These are phyloP conservation scores for Sonneratia caseolaris DNA, from an alignment of 345 rosid genomes.

Conservation along the genomic window DNA sequence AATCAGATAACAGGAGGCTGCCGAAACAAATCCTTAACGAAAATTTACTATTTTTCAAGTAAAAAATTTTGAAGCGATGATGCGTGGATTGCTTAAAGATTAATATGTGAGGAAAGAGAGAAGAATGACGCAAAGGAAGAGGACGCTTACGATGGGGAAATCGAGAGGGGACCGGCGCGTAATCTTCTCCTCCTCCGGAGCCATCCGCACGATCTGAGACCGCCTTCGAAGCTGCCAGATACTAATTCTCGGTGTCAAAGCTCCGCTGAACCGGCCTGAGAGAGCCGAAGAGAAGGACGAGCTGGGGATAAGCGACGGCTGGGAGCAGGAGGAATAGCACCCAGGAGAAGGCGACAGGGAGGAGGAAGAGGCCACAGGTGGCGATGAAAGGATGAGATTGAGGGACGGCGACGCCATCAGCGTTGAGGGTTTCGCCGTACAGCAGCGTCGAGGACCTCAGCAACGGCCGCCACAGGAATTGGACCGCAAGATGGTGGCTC, in stretches of 20 bases:
- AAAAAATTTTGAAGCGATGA: background rate
- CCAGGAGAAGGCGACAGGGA: background rate
- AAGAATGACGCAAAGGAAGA: background rate
- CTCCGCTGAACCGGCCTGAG: background rate
- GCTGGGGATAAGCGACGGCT: background rate
- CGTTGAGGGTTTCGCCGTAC: background rate
- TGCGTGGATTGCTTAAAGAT: background rate
- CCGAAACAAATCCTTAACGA: background rate
- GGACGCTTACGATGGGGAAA: slow-evolving; percentile 10
- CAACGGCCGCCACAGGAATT: background rate
- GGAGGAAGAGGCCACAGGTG: slow-evolving; percentile 1
- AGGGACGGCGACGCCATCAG: slow-evolving; percentile 14
- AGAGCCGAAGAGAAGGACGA: background rate
- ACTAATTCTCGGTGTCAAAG: background rate
- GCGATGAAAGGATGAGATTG: slow-evolving; percentile 3
- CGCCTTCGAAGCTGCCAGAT: slow-evolving; percentile 4
- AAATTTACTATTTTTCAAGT: background rate
- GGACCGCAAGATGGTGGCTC: background rate
- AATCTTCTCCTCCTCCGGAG: slow-evolving; percentile 35
- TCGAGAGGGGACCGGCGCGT: slow-evolving; percentile 39
- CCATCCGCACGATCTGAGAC: slow-evolving; percentile 30
- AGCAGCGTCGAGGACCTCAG: background rate
- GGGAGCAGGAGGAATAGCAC: background rate
- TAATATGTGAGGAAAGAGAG: background rate
- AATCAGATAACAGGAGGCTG: too few relatives aligned